These are phyloP conservation scores for Penicillium sp. DNA, from an alignment of 2,329 filamentous ascomycete genomes.

Conservation along the genomic window DNA sequence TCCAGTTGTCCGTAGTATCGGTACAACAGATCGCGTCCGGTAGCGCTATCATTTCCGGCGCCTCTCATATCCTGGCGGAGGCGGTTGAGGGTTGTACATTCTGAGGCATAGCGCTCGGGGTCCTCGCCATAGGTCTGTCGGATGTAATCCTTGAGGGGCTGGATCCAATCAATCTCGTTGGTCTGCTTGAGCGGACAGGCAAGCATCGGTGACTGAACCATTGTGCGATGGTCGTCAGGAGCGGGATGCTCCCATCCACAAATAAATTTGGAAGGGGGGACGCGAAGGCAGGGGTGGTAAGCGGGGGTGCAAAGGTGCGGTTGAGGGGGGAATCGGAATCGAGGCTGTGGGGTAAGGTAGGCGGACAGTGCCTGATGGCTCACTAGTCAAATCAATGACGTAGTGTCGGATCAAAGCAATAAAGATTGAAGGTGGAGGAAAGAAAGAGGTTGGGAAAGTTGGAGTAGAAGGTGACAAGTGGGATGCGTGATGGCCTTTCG, in stretches of 20 bases:
- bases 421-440: not conserved
- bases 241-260: slow-evolving; percentile 39
- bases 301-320: slow-evolving; percentile 11
- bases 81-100: slow-evolving; percentile 91
- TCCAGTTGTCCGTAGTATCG: slow-evolving; percentile 98
- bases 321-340: slow-evolving; percentile 19
- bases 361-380: not conserved
- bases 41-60: slow-evolving; percentile 92
- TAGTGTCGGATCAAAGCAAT: slow-evolving; percentile 1
- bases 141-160: slow-evolving; percentile 90
- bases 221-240: slow-evolving; percentile 44
- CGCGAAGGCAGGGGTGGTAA: slow-evolving; percentile 11
- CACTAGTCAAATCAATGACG: slow-evolving; percentile 19
- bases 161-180: slow-evolving; percentile 98
- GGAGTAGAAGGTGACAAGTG: slow-evolving; percentile 15
- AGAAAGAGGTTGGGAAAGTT: slow-evolving; percentile 3
- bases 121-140: slow-evolving; percentile 93
- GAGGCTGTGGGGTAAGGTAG: slow-evolving; percentile 27
- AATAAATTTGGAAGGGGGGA: slow-evolving; percentile 1
- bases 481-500: slow-evolving; percentile 23
- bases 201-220: slow-evolving; percentile 92
- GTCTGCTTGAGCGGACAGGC: slow-evolving; percentile 89
- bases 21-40: slow-evolving; percentile 89
- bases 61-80: slow-evolving; percentile 98
- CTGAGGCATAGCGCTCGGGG: slow-evolving; percentile 90